Evolutionary conservation across 306 rosid species (phyloP).

Genomic region (Clitoria ternatea): DNA sequence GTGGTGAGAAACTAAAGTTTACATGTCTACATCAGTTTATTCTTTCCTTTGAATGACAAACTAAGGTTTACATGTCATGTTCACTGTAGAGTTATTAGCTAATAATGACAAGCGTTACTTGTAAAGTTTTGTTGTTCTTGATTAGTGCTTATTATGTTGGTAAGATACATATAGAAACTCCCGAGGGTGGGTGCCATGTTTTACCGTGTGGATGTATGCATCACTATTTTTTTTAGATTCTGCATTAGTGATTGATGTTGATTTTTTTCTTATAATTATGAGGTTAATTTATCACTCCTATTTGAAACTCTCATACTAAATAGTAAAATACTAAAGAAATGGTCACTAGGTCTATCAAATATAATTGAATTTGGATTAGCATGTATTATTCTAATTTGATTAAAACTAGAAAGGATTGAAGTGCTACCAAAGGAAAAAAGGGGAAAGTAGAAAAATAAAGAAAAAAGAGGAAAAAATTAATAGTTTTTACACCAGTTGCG

Average conservation of each 20-base stretch:
- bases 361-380: too few relatives aligned
- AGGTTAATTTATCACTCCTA: constrained; percentile 2
- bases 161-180: neutral
- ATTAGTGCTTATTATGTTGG: neutral
- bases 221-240: neutral
- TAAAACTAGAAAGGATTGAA: too few relatives aligned
- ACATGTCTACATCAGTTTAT: neutral
- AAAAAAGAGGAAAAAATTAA: too few relatives aligned
- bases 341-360: too few relatives aligned
- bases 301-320: constrained; percentile 2
- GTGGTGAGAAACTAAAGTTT: constrained; percentile 53
- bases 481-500: too few relatives aligned
- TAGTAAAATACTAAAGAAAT: neutral
- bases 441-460: too few relatives aligned
- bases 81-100: neutral
- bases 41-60: neutral
- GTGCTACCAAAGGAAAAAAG: too few relatives aligned
- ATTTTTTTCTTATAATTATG: neutral
- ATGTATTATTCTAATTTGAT: too few relatives aligned
- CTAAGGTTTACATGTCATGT: constrained; percentile 8
- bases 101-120: neutral
- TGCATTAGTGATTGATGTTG: neutral
- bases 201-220: constrained; percentile 12
- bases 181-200: constrained; percentile 1
- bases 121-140: neutral